Conservation (phyloP, 2,329 filamentous ascomycete genomes). For the Zelopaecilomyces penicillatus region DNA sequence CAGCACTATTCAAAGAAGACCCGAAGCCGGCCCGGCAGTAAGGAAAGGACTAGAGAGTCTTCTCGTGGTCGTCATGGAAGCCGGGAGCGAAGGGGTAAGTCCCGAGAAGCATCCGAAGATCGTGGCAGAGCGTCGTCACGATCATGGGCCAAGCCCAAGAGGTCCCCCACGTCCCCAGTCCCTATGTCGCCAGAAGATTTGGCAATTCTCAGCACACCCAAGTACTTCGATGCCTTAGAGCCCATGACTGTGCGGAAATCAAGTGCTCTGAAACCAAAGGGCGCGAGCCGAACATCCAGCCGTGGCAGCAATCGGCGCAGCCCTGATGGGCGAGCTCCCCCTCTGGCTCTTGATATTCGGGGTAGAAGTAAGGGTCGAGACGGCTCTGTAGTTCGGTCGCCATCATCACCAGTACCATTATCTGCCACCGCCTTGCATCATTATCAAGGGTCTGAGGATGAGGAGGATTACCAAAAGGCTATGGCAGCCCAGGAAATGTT, state of each 20-base stretch:
- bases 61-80: slow-evolving; percentile 38
- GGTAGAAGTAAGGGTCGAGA: slow-evolving; percentile 56
- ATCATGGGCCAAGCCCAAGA: slow-evolving; percentile 65
- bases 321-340: slow-evolving; percentile 34
- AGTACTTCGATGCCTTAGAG: slow-evolving; percentile 25
- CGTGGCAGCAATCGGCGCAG: slow-evolving; percentile 39
- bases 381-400: slow-evolving; percentile 56
- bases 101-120: slow-evolving; percentile 58
- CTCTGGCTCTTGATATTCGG: slow-evolving; percentile 41
- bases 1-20: slow-evolving; percentile 51
- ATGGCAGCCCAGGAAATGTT: slow-evolving; percentile 47
- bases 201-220: slow-evolving; percentile 50
- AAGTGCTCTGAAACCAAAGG: slow-evolving; percentile 22
- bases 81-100: slow-evolving; percentile 41
- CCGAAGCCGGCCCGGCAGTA: slow-evolving; percentile 47
- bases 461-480: slow-evolving; percentile 50
- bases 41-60: slow-evolving; percentile 35
- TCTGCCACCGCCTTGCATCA: slow-evolving; percentile 36
- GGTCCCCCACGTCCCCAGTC: slow-evolving; percentile 83
- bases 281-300: slow-evolving; percentile 40
- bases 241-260: slow-evolving; percentile 39
- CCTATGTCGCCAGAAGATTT: slow-evolving; percentile 91
- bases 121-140: slow-evolving; percentile 59
- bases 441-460: slow-evolving; percentile 50
- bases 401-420: slow-evolving; percentile 73